Conservation (phyloP, 345 rosid genomes). For the Citrus sinensis region DVS_A1.0 CM039161.1:20762001-20762500, state of each 20-base stretch:
- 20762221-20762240: not conserved
- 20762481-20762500: not conserved
- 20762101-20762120: slow-evolving; percentile 82
- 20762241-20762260: slow-evolving; percentile 33
- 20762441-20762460: not conserved
- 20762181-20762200: not conserved
- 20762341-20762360: not conserved
- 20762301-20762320: slow-evolving; percentile 71
- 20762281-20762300: slow-evolving; percentile 84
- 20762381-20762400: not conserved
- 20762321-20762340: not conserved
- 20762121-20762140: slow-evolving; percentile 93
- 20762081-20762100: slow-evolving; percentile 97
- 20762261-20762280: slow-evolving; percentile 59
- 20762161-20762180: not conserved
- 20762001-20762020: slow-evolving; percentile 88
- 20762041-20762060: slow-evolving; percentile 87
- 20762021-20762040: slow-evolving; percentile 87
- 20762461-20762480: not conserved
- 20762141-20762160: slow-evolving; percentile 97
- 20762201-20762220: not conserved
- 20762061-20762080: slow-evolving; percentile 81
- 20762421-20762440: not conserved
- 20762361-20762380: not conserved
- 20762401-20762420: not conserved